Evolutionary conservation across 306 rosid genomes (phyloP), one percentile per base, ranked within the genome.

Genomic region (Lotus japonicus): DNA sequence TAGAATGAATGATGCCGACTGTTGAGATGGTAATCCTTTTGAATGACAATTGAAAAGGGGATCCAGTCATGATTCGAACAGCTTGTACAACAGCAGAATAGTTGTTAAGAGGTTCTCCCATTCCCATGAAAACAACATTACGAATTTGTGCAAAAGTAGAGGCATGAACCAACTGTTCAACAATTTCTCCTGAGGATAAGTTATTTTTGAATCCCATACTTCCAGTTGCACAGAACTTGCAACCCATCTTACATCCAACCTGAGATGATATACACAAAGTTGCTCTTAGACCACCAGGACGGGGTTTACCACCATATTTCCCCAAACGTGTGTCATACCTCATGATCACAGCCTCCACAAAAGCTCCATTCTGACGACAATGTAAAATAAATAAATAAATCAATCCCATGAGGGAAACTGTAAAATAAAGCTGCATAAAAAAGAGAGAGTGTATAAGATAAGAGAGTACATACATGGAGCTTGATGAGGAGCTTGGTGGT

Each of bases 191-290:
- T 0, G 96, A 82, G 0, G 97, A 77, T 39, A 94, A 76, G 69
- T 88, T 89, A 77, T 60, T 86, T 86, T 88, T 94, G 58, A 81
- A 94, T 35, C 97, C 98, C 98, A 94, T 94, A n/a, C 82, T 83
- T 70, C 96, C 97, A n/a, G 98, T 94, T 2, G 98, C 98, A 78
- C 98, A 94, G 79, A 94, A 94, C 3, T 78, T 88, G 82, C 98
- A 94, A 35, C 97, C 98, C 98, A 94, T 90, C 80, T 94, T 94
- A 84, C 98, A 94, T 23, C 98, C 98, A 41, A 89, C 98, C 95
- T 94, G 98, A 43, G 98, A 94, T n/a, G 97, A 88, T 36, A 90
- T 82, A 45, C 96, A 94, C 64, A 94, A 68, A 39, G 97, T 94
- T 13, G 98, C 83, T 80, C 97, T 81, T 5, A 60, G 64, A 53